phyloP scores from a whole-genome alignment of 192 early-diverging fungal genomes.

The Coemansia sp. region DNA sequence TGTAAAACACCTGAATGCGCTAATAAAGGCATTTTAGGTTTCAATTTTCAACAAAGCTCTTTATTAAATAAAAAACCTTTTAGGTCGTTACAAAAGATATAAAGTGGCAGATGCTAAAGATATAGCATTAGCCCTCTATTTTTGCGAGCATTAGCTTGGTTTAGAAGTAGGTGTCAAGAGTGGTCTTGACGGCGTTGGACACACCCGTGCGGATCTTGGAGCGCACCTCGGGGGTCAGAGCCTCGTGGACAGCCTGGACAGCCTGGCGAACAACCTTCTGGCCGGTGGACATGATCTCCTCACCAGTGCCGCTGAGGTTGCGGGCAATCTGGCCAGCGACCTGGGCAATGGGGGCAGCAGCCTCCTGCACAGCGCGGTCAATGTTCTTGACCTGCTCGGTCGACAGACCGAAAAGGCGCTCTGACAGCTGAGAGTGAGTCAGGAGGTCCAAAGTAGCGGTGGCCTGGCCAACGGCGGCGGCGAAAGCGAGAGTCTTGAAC shows the following conservation, averaged over 20 bases:
- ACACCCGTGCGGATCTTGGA: slow-evolving; percentile 54
- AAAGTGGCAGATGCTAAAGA: too few species aligned
- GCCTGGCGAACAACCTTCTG: slow-evolving; percentile 56
- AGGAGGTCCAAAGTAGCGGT: slow-evolving; percentile 53
- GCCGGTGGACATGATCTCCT: slow-evolving; percentile 49
- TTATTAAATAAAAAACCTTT: background rate
- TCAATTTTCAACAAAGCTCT: slow-evolving; percentile 8
- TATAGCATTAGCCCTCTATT: background rate
- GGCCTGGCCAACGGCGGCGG: slow-evolving; percentile 51
- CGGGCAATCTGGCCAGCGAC: slow-evolving; percentile 53
- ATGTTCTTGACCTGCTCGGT: slow-evolving; percentile 57
- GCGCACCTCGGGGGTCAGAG: slow-evolving; percentile 52
- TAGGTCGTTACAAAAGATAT: too few species aligned
- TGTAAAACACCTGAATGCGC: background rate
- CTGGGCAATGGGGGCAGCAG: slow-evolving; percentile 53
- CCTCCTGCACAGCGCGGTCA: slow-evolving; percentile 54
- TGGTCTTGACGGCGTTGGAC: slow-evolving; percentile 55
- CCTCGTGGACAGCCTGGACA: slow-evolving; percentile 52
- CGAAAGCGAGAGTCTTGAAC: slow-evolving; percentile 52
- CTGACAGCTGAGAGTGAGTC: slow-evolving; percentile 52
- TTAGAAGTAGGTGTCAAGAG: slow-evolving; percentile 56
- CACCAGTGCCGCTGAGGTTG: slow-evolving; percentile 51
- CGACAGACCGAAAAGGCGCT: slow-evolving; percentile 52
- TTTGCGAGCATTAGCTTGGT: background rate
- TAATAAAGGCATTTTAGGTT: background rate